phyloP scores from a whole-genome alignment of 495 filamentous ascomycete species.

The Lasiosphaeria ovina region DNA sequence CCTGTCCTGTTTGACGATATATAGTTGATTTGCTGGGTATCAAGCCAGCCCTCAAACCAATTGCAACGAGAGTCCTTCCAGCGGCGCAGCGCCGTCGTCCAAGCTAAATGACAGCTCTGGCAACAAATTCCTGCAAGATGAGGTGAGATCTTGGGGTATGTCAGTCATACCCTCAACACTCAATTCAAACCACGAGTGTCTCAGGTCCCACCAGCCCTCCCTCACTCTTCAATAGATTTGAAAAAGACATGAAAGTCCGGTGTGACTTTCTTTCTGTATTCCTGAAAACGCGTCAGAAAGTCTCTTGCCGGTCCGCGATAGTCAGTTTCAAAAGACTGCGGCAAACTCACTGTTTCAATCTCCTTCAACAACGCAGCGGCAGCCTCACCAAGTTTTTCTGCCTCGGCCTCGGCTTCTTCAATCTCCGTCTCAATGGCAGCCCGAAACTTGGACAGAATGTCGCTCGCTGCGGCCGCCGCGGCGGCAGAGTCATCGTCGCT shows the following conservation, averaged over 20 bases:
- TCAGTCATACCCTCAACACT: not conserved
- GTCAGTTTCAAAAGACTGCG: not conserved
- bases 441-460: constrained; percentile 11
- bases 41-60: too few species aligned
- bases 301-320: not conserved
- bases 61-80: too few species aligned
- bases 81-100: too few species aligned
- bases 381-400: constrained; percentile 14
- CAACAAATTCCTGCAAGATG: too few species aligned
- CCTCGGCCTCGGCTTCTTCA: constrained; percentile 15
- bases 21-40: too few species aligned
- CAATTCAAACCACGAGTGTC: not conserved
- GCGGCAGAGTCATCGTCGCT: not conserved
- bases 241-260: not conserved
- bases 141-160: too few species aligned
- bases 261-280: not conserved
- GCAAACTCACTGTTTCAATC: constrained; percentile 23
- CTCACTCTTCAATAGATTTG: not conserved
- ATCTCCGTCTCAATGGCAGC: constrained; percentile 19
- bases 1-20: too few species aligned
- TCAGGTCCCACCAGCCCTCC: not conserved
- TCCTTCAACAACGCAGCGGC: constrained; percentile 17
- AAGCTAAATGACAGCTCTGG: too few species aligned
- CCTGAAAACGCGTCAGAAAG: not conserved
- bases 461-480: too few species aligned